Evolutionary conservation across 139 green algal species (phyloP), one percentile per base, ranked within the genome.

Genomic region (Tetradesmus lagerheimii): DNA sequence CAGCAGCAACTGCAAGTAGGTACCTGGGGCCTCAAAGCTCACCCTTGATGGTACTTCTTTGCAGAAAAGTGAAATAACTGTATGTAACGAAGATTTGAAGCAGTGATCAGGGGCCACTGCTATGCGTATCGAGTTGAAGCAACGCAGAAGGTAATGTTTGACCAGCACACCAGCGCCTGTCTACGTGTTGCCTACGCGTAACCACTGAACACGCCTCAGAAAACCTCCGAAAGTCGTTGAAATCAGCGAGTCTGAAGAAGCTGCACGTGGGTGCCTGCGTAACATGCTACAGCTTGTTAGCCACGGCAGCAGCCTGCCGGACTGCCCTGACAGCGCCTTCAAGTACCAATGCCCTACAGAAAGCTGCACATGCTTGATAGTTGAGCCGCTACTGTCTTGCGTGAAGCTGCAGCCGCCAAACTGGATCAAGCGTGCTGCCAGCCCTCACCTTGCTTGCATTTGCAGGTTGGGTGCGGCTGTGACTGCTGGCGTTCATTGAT

Each of bases 221-320:
- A n/a, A n/a, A n/a, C n/a, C n/a, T n/a, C n/a, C n/a, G n/a, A n/a
- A n/a, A n/a, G n/a, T n/a, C n/a, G n/a, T n/a, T n/a, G n/a, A n/a
- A n/a, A n/a, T n/a, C n/a, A n/a, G n/a, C n/a, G n/a, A n/a, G 57
- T 4, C 4, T 9, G 1, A 71, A 31, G 20, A 18, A n/a, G 57
- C 57, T n/a, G 23, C 53, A 66, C 15, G 53, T 66, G 53, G 20
- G 57, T 31, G 23, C 57, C 57, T 31, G 57, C 57, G 25, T 71
- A 71, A 71, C 57, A 71, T 71, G 57, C 57, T 71, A 71, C 57
- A 71, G 57, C 57, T 71, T 71, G 57, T 71, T 71, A 71, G 23
- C 57, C 12, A 62, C 20, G 57, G 57, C 57, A 71, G 57, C 57
- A 31, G 23, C 57, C 57, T 71, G 57, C 57, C 57, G 25, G 57